These are phyloP conservation scores for Talaromyces wortmannii DNA, from an alignment of 495 filamentous ascomycete genomes.

Conservation along the genomic window DNA sequence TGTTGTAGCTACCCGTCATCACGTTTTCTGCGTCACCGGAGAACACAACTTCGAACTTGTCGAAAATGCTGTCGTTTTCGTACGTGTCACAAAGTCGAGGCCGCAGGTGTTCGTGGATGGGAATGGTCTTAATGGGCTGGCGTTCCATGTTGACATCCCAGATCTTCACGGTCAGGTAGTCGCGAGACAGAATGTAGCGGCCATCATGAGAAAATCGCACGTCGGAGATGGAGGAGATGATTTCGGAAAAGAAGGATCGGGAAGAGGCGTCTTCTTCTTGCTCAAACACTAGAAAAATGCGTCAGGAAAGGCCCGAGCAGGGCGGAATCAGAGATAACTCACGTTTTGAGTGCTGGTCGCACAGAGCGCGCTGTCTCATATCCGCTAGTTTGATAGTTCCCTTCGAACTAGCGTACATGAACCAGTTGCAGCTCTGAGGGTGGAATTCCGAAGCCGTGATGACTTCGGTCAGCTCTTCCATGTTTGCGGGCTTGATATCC, in stretches of 20 bases:
- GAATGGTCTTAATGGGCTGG: constrained; percentile 95
- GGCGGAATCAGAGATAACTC: constrained; percentile 26
- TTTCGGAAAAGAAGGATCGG: constrained; percentile 99
- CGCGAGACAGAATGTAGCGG: constrained; percentile 92
- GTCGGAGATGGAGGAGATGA: constrained; percentile 98
- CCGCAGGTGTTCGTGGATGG: constrained; percentile 94
- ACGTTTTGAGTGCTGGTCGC: constrained; percentile 94
- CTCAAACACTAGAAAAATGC: constrained; percentile 69
- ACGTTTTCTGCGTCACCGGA: constrained; percentile 97
- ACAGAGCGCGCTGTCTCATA: constrained; percentile 93
- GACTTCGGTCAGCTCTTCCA: constrained; percentile 98
- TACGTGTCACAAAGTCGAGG: constrained; percentile 96
- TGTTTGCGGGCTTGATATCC: constrained; percentile 98
- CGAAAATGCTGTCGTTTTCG: constrained; percentile 98
- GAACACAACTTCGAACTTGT: constrained; percentile 99
- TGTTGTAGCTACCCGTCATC: constrained; percentile 99
- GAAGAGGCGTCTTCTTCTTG: constrained; percentile 98
- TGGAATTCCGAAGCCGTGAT: constrained; percentile 99
- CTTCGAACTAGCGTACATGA: constrained; percentile 99
- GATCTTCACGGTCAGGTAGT: constrained; percentile 98
- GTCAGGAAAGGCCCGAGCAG: constrained; percentile 4
- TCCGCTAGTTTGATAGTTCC: constrained; percentile 98
- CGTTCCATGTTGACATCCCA: constrained; percentile 99
- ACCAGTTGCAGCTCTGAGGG: constrained; percentile 96
- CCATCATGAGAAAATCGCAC: constrained; percentile 96